These are phyloP conservation scores for Gilbertella persicaria DNA, from an alignment of 371 early-diverging fungal species.

Conservation along the genomic window DNA sequence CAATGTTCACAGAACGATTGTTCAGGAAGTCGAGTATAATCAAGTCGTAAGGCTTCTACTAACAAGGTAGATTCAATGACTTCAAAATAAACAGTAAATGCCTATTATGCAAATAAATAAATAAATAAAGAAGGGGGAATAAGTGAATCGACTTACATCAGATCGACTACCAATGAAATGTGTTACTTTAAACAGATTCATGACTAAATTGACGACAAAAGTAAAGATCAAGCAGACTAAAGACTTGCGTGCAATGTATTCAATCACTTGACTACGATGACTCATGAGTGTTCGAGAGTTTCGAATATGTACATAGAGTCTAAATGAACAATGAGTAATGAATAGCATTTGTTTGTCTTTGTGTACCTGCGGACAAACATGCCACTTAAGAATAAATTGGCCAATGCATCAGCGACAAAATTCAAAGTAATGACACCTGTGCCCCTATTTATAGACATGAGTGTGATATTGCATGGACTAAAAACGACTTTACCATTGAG, in stretches of 20 bases:
- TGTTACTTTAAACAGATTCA: constrained; percentile 48
- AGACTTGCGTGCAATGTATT: constrained; percentile 50
- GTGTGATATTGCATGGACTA: not conserved
- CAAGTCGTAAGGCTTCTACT: constrained; percentile 46
- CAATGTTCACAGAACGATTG: constrained; percentile 44
- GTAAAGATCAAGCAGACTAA: constrained; percentile 39
- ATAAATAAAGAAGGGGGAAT: not conserved
- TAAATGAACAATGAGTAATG: constrained; percentile 6
- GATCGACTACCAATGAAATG: constrained; percentile 40
- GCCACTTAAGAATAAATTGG: constrained; percentile 48
- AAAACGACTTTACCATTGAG: constrained; percentile 23
- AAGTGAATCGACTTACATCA: constrained; percentile 31
- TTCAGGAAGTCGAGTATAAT: constrained; percentile 28
- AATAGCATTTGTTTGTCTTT: not conserved
- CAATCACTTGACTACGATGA: constrained; percentile 38
- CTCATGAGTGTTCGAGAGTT: constrained; percentile 34
- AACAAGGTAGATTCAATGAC: constrained; percentile 45
- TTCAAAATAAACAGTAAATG: constrained; percentile 45
- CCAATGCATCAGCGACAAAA: constrained; percentile 43
- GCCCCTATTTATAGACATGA: constrained; percentile 23
- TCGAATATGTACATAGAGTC: constrained; percentile 40
- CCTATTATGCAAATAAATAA: constrained; percentile 14
- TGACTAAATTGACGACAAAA: constrained; percentile 38
- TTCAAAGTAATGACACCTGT: constrained; percentile 48
- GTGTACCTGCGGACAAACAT: constrained; percentile 50